Evolutionary conservation across 805 yeast genomes (phyloP).

Genomic region (Ogataea saltuana): DNA sequence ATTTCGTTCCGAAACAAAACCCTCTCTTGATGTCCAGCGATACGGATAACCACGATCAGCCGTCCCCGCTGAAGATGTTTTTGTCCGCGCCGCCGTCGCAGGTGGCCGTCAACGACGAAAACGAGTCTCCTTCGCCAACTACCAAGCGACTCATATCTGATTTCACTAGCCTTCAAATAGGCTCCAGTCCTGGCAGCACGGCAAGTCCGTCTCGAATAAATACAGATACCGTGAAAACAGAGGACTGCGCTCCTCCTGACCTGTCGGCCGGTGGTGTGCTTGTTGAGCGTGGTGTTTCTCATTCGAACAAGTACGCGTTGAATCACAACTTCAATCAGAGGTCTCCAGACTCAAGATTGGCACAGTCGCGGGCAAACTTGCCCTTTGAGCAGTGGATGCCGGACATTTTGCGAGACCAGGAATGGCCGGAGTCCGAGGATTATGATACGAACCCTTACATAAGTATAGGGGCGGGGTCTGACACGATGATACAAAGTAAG

Average conservation of each 20-base stretch:
- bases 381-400: constrained; percentile 28
- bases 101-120: constrained; percentile 8
- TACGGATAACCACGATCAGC: no score
- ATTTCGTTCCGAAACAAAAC: no score
- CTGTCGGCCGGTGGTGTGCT: neutral
- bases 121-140: constrained; percentile 10
- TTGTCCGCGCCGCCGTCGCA: constrained; percentile 4
- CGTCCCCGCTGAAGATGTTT: no score
- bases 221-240: constrained; percentile 26
- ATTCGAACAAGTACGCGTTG: constrained; percentile 18
- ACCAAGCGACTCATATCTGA: constrained; percentile 9
- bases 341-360: constrained; percentile 17
- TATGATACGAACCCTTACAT: constrained; percentile 21
- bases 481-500: constrained; percentile 28
- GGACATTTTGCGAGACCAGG: constrained; percentile 25
- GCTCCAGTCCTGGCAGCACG: neutral
- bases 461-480: constrained; percentile 19
- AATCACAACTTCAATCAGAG: constrained; percentile 22
- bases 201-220: constrained; percentile 1
- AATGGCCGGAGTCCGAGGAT: constrained; percentile 28
- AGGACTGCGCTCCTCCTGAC: constrained; percentile 22
- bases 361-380: constrained; percentile 2
- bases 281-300: constrained; percentile 6
- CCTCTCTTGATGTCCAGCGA: neutral
- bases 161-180: constrained; percentile 7